Evolutionary conservation across 805 yeast species (phyloP), one percentile per base, ranked within the genome.

Genomic region (Barnettozyma populi): DNA sequence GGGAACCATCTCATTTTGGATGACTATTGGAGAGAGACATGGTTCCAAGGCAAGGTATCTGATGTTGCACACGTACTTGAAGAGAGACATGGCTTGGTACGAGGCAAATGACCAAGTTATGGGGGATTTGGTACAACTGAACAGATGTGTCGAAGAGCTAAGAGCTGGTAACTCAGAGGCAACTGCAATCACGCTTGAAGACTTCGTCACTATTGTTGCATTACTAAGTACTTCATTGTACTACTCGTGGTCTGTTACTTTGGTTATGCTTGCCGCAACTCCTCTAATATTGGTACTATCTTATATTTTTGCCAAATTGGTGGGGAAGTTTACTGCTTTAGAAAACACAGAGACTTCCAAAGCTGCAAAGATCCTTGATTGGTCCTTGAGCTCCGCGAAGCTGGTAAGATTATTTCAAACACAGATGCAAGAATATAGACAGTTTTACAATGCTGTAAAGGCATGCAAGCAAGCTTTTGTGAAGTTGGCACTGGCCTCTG

Each of bases 231-330:
- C 86, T 0, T 81, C 96, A 1, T 76, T 94, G 61, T 75, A 76
- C 51, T 82, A 80, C 51, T 86, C 95, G 3, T 92, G 97, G 97
- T 74, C 86, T 4, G 71, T 94, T 10, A 86, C 97, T 0, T 65
- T 94, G 23, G 76, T 94, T 2, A 78, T 85, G n/a, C 58, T 92
- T 49, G 82, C 88, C 1, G 73, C 85, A 4, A 55, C 88, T 4
- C 99, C 99, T 0, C 31, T 90, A 0, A 76, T 92, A 48, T 71
- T 72, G 0, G 8, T 72, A 0, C 52, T 75, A 3, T 79, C 84
- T 1, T 64, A 69, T 34, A 32, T 72, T 0, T 75, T 84, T 48
- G 80, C 90, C 0, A 68, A 59, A 14, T 60, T 73, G 31, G 74
- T 85, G 13, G 77, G 75, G 44, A 69, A 61, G 31, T 72, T 69